Conservation (phyloP, 2,329 filamentous ascomycete species). For the Myriosclerotinia scirpicola region DNA sequence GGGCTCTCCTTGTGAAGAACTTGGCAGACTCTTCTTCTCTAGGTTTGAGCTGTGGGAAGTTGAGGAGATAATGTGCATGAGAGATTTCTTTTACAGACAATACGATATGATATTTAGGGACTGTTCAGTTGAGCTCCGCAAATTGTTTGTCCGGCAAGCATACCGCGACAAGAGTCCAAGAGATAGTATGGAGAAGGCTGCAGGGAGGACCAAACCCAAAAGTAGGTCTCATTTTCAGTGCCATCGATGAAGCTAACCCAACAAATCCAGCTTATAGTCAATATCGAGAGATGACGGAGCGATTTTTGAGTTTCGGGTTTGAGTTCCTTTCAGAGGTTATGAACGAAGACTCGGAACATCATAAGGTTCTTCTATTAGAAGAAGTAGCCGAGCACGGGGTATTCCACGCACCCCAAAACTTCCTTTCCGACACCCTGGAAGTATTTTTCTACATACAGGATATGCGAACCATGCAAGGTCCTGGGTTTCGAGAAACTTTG, state of each 20-base stretch:
- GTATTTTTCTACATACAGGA: neutral
- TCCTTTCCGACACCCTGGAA: neutral
- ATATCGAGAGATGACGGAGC: neutral
- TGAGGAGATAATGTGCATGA: neutral
- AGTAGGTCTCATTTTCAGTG: neutral
- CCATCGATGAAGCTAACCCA: neutral
- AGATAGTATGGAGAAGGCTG: neutral
- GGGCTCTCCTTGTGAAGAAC: neutral
- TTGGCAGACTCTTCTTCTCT: neutral
- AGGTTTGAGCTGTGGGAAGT: neutral
- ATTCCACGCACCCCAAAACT: neutral
- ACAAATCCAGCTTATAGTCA: neutral
- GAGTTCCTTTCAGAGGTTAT: neutral
- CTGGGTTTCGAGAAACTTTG: neutral
- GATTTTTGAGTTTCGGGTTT: neutral
- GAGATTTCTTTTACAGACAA: neutral
- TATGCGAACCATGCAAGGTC: neutral
- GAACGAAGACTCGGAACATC: neutral
- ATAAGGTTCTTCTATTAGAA: neutral
- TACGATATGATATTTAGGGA: neutral
- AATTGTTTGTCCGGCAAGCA: neutral
- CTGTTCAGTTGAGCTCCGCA: neutral
- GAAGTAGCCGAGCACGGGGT: neutral
- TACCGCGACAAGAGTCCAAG: neutral
- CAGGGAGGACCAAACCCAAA: neutral